phyloP scores from a whole-genome alignment of 73 alveolate species.

The Symbiodinium pilosum region DNA sequence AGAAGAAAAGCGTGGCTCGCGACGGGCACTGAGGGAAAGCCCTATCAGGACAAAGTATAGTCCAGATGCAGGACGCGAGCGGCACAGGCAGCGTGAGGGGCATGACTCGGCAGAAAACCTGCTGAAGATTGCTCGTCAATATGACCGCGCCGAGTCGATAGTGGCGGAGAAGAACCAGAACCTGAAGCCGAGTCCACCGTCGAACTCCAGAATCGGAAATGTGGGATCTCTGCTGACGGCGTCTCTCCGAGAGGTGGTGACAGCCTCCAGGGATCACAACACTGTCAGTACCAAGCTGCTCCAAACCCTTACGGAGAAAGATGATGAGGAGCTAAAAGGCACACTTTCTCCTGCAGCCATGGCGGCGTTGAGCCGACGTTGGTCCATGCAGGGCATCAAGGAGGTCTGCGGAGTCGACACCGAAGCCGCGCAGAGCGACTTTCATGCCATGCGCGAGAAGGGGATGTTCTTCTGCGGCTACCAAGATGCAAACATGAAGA shows the following conservation, averaged over 20 bases:
- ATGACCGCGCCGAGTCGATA: background rate
- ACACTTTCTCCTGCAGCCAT: conserved; percentile 26
- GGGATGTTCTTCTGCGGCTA: conserved; percentile 83
- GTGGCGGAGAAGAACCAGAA: background rate
- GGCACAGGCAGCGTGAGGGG: background rate
- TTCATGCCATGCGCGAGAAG: conserved; percentile 64
- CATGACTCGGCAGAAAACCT: conserved; percentile 15
- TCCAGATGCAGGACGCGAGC: conserved; percentile 34
- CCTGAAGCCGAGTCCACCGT: background rate
- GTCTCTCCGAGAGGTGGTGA: conserved; percentile 11
- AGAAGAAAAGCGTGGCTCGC: background rate
- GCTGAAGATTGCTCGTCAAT: conserved; percentile 50
- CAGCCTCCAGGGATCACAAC: conserved; percentile 24
- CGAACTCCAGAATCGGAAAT: background rate
- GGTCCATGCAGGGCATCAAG: conserved; percentile 54
- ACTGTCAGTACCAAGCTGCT: conserved; percentile 15
- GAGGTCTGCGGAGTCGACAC: conserved; percentile 17
- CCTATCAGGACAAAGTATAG: conserved; percentile 29
- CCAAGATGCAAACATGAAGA: conserved; percentile 40
- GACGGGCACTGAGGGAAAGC: background rate
- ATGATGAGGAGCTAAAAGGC: conserved; percentile 14
- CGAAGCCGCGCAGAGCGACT: conserved; percentile 10
- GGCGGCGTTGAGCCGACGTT: background rate
- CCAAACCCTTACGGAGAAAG: background rate
- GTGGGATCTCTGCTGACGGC: background rate